phyloP scores from a whole-genome alignment of 2,329 filamentous ascomycete genomes.

The Aureobasidium sp. region DNA sequence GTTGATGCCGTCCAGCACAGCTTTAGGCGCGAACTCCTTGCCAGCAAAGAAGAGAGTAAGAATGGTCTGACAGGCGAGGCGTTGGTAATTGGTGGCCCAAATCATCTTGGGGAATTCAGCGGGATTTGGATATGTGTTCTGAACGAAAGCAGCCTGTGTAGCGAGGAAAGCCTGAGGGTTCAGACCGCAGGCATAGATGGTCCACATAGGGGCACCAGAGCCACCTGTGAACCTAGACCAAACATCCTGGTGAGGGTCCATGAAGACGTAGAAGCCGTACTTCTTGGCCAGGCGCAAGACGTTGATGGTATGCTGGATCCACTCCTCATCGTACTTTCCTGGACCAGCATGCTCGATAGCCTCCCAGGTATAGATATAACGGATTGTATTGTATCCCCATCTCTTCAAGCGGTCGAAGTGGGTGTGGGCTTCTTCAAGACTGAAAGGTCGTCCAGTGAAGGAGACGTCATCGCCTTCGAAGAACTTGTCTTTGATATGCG shows the following conservation, averaged over 20 bases:
- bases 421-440: constrained; percentile 68
- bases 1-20: constrained; percentile 87
- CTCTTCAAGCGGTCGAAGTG: constrained; percentile 81
- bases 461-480: constrained; percentile 89
- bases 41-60: constrained; percentile 94
- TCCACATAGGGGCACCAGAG: constrained; percentile 96
- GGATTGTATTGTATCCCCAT: constrained; percentile 92
- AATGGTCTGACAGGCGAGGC: constrained; percentile 78
- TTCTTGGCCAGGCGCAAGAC: constrained; percentile 74
- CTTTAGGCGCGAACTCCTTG: constrained; percentile 87
- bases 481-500: constrained; percentile 69
- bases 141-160: constrained; percentile 87
- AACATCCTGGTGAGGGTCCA: constrained; percentile 98
- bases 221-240: constrained; percentile 94
- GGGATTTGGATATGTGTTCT: constrained; percentile 84
- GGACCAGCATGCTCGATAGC: constrained; percentile 92
- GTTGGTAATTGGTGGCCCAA: constrained; percentile 94
- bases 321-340: constrained; percentile 86
- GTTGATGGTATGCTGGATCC: constrained; percentile 83
- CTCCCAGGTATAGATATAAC: constrained; percentile 98
- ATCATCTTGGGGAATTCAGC: constrained; percentile 95
- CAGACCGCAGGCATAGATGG: constrained; percentile 84
- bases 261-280: constrained; percentile 93
- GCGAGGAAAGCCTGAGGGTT: constrained; percentile 77
- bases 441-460: constrained; percentile 80